Evolutionary conservation across 441 rosid species (phyloP), one percentile per base, ranked within the genome.

Genomic region (Raphanus hybrid): DNA sequence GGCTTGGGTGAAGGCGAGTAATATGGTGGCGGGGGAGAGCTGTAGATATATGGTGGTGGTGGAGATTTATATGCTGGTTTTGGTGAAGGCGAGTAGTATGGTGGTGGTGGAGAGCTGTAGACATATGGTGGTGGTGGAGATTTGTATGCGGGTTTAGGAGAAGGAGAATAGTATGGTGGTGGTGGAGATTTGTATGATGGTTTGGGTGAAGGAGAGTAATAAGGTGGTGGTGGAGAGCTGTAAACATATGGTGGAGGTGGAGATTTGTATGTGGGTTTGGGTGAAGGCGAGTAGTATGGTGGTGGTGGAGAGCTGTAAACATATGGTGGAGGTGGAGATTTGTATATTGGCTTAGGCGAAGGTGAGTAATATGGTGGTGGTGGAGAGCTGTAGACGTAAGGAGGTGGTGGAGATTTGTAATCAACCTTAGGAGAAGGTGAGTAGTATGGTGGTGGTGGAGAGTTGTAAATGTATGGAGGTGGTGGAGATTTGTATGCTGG

Each of bases 321-420:
- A 29, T 29, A 29, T 29, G 32, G 32, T 29, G 32, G 32, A 29
- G 32, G 32, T 41, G 48, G 48, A 41, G 48, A 41, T 11, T 41
- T 41, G 48, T 41, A 41, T 29, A 29, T 29, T 29, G 32, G 52
- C 12, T 12, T 45, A 45, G 14, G 52, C 4, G 52, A 45, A 45
- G 52, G 52, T 12, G 52, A 45, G 52, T 45, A 45, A 4, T 45
- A 45, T 50, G 55, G 55, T 50, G 55, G 55, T 0, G 55, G 55
- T 50, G 55, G 55, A 50, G 55, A 50, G 5, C 5, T 45, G 15
- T 45, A 45, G 15, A 45, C 52, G 14, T 45, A 39, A 1, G 58
- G 58, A 60, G 75, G 67, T 43, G 75, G 60, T 29, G 68, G 68
- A 5, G 67, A 61, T 11, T 60, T 26, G 23, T 71, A 45, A 1